Evolutionary conservation across 495 filamentous ascomycete genomes (phyloP).

Genomic region (Aspergillus baeticus): DNA sequence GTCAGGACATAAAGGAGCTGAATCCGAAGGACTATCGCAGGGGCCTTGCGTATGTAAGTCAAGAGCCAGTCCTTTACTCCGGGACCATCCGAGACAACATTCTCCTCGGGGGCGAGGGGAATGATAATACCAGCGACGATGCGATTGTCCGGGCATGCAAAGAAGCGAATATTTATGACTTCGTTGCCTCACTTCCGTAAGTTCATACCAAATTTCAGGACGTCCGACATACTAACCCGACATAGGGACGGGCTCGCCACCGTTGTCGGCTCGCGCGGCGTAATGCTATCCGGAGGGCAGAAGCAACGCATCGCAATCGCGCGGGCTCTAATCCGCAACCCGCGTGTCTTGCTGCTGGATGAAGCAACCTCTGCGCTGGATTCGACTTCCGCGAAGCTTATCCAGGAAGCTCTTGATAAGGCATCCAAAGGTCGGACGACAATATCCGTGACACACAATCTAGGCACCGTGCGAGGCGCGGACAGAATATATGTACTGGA

Average conservation of each 20-base stretch:
- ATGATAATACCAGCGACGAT: not conserved
- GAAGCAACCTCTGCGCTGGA: slow-evolving; percentile 62
- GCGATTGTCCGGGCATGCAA: too few species aligned
- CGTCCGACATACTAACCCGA: not conserved
- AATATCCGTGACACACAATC: slow-evolving; percentile 37
- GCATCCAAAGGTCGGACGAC: slow-evolving; percentile 36
- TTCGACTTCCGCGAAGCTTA: slow-evolving; percentile 40
- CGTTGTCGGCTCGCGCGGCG: slow-evolving; percentile 20
- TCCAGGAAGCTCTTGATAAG: slow-evolving; percentile 33
- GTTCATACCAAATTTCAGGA: too few species aligned
- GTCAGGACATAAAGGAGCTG: not conserved
- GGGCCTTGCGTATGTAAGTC: not conserved
- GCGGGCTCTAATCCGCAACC: slow-evolving; percentile 46
- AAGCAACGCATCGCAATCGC: slow-evolving; percentile 51
- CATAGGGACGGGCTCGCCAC: slow-evolving; percentile 21
- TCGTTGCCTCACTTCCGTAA: too few species aligned
- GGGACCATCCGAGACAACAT: slow-evolving; percentile 49
- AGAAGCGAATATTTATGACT: too few species aligned
- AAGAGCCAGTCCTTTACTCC: slow-evolving; percentile 43
- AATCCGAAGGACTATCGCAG: too few species aligned
- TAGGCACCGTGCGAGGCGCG: too few species aligned
- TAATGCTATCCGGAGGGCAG: slow-evolving; percentile 43
- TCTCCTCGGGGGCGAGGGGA: slow-evolving; percentile 23
- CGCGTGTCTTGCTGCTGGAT: slow-evolving; percentile 50
- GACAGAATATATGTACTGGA: too few species aligned